Evolutionary conservation across 257 asterid species (phyloP).

Genomic region (Apocynum venetum): DNA sequence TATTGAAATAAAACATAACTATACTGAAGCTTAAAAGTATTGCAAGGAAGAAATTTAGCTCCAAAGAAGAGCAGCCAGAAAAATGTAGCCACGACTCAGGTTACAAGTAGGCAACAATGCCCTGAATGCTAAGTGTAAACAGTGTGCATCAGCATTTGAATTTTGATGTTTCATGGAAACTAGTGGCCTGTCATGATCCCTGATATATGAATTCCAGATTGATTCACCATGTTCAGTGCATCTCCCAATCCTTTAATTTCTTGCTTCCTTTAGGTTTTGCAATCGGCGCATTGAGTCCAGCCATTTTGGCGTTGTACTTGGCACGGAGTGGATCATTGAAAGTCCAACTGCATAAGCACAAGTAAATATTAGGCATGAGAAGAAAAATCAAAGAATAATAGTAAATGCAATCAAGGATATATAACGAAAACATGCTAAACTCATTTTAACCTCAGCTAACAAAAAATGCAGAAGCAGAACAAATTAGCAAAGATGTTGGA

Average conservation of each 20-base stretch:
- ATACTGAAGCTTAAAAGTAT: not conserved
- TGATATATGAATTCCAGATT: not conserved
- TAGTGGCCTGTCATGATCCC: not conserved
- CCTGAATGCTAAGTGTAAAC: not conserved
- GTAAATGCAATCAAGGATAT: not conserved
- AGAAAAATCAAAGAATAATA: not conserved
- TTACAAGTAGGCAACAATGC: not conserved
- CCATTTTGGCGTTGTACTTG: slow-evolving; percentile 89
- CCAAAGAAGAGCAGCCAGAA: not conserved
- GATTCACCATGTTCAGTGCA: slow-evolving; percentile 27
- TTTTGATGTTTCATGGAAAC: not conserved
- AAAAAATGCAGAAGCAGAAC: not conserved
- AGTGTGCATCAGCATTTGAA: not conserved
- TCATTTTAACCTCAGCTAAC: not conserved
- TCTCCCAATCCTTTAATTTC: slow-evolving; percentile 87
- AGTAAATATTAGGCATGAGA: not conserved
- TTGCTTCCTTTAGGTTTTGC: slow-evolving; percentile 84
- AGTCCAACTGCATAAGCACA: slow-evolving; percentile 73
- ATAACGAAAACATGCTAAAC: not conserved
- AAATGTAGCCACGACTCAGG: not conserved
- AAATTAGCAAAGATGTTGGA: too few species aligned
- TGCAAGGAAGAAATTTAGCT: not conserved
- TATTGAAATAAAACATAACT: not conserved
- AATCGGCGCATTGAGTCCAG: slow-evolving; percentile 81
- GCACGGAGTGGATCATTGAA: slow-evolving; percentile 77